Evolutionary conservation across 2,329 filamentous ascomycete genomes (phyloP).

Genomic region (Lecanicillium sp.): DNA sequence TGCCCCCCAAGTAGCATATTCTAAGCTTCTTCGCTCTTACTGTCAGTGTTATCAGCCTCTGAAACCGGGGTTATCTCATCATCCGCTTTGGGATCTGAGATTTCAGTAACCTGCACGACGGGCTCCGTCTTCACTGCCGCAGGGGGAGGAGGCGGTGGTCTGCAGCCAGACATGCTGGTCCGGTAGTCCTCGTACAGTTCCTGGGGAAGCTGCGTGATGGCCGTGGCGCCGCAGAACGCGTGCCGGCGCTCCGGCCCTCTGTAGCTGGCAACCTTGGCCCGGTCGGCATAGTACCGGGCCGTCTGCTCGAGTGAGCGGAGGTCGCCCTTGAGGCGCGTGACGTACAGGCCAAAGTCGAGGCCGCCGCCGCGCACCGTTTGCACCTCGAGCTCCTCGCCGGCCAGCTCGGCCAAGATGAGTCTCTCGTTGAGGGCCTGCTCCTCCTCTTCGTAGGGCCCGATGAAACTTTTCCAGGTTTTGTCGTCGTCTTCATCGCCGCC

Average conservation of each 20-base stretch:
- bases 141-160: too few relatives aligned
- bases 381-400: neutral
- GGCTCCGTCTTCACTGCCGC: too few relatives aligned
- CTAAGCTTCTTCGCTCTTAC: too few relatives aligned
- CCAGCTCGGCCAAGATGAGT: neutral
- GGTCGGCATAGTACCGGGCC: neutral
- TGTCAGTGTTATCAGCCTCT: too few relatives aligned
- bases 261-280: constrained; percentile 1
- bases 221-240: neutral
- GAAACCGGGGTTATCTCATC: too few relatives aligned
- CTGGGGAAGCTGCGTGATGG: neutral
- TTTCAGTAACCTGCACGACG: too few relatives aligned
- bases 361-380: neutral
- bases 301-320: neutral
- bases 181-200: neutral
- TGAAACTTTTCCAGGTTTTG: neutral
- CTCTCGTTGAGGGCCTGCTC: neutral
- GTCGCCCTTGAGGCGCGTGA: neutral
- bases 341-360: constrained; percentile 10
- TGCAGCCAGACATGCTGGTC: neutral
- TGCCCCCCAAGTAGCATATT: too few relatives aligned
- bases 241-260: neutral
- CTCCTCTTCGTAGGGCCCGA: neutral
- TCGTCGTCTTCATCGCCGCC: neutral
- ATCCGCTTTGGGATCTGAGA: too few relatives aligned